Conservation (phyloP, 2,329 filamentous ascomycete genomes). For the Ophiostoma populinum region DNA sequence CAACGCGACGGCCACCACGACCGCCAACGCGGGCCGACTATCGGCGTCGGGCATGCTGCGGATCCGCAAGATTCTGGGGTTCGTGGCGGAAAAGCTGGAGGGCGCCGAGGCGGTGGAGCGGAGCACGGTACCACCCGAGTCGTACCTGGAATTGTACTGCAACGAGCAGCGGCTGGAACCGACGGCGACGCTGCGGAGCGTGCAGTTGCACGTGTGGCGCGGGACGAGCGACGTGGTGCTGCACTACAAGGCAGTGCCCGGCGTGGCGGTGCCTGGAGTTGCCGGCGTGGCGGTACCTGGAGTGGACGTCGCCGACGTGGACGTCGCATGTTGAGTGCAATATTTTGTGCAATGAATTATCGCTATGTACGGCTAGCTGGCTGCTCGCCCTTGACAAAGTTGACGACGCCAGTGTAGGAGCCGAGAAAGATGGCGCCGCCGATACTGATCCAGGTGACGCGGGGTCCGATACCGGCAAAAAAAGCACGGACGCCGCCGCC, state of each 20-base stretch:
- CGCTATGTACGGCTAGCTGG: neutral
- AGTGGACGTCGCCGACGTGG: too few relatives aligned
- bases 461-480: constrained; percentile 61
- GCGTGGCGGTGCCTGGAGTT: too few relatives aligned
- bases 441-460: constrained; percentile 86
- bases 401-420: constrained; percentile 78
- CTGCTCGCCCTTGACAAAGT: constrained; percentile 31
- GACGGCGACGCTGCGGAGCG: constrained; percentile 83
- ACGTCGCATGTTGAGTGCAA: constrained; percentile 2
- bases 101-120: neutral
- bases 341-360: neutral
- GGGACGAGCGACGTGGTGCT: constrained; percentile 84
- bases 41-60: constrained; percentile 95
- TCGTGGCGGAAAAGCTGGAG: constrained; percentile 85
- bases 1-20: too few relatives aligned
- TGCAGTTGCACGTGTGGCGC: constrained; percentile 86
- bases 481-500: constrained; percentile 47
- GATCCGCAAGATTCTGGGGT: constrained; percentile 83
- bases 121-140: constrained; percentile 59
- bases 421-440: constrained; percentile 91
- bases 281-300: too few relatives aligned
- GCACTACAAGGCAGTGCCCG: constrained; percentile 80
- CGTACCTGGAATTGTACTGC: constrained; percentile 90
- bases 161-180: constrained; percentile 68
- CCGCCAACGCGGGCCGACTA: too few relatives aligned